Evolutionary conservation across 225 moss, liverwort and hornwort genomes (phyloP).

Genomic region (Thuidium tamariscinum): DNA sequence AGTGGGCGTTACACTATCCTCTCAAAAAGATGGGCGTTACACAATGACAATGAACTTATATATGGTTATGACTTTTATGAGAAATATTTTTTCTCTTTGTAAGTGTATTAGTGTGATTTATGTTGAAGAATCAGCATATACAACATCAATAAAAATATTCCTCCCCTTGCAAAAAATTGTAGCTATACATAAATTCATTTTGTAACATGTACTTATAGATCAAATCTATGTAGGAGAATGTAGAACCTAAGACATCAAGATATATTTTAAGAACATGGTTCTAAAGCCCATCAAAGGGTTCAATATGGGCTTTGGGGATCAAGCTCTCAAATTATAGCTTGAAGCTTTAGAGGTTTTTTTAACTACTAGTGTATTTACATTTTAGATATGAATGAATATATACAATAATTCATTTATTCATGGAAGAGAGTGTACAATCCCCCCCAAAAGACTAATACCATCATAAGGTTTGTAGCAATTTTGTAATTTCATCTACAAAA

Average conservation of each 20-base stretch:
- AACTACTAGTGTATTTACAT: background rate
- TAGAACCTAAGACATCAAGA: too few relatives aligned
- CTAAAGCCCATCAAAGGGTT: background rate
- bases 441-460: background rate
- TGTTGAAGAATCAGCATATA: too few relatives aligned
- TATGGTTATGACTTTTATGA: background rate
- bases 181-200: background rate
- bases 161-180: background rate
- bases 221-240: too few relatives aligned
- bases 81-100: background rate
- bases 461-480: background rate
- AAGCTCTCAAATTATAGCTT: background rate
- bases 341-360: fast-evolving
- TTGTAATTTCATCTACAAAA: too few relatives aligned
- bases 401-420: background rate
- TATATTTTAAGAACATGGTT: background rate
- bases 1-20: background rate
- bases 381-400: background rate
- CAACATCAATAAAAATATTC: background rate
- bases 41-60: background rate
- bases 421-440: background rate
- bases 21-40: too few relatives aligned
- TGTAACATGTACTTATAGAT: background rate
- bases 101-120: background rate
- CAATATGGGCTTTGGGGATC: fast-evolving